These are phyloP conservation scores for Ophiostoma pallidulum DNA, from an alignment of 2,329 filamentous ascomycete genomes.

Conservation along the genomic window DNA sequence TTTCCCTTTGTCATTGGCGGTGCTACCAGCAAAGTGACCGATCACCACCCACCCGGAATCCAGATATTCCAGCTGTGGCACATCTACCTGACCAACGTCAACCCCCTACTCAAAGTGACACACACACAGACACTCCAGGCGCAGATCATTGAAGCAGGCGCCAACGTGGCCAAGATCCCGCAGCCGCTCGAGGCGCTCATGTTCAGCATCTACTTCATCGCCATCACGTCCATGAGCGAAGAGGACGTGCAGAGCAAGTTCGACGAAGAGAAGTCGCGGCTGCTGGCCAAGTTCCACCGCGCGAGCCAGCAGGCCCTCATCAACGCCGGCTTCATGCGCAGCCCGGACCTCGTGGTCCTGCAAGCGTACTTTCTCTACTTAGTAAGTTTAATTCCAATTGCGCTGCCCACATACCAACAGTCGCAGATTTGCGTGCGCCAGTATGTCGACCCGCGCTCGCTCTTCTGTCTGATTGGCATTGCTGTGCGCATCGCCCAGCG, in stretches of 20 bases:
- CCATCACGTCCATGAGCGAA: constrained; percentile 48
- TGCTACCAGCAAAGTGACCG: constrained; percentile 32
- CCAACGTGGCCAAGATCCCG: constrained; percentile 43
- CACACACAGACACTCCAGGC: constrained; percentile 57
- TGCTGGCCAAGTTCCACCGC: constrained; percentile 44
- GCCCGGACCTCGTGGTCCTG: constrained; percentile 53
- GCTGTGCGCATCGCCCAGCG: constrained; percentile 58
- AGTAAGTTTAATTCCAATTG: constrained; percentile 32
- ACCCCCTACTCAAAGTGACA: constrained; percentile 58
- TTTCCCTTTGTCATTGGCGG: constrained; percentile 49
- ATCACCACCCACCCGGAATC: constrained; percentile 43
- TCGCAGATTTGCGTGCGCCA: constrained; percentile 45
- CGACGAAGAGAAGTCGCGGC: constrained; percentile 39
- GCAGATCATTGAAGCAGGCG: constrained; percentile 53
- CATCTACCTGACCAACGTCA: constrained; percentile 59
- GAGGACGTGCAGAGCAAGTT: constrained; percentile 43
- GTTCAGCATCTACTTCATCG: constrained; percentile 55
- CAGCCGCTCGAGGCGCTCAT: constrained; percentile 55
- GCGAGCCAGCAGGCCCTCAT: constrained; percentile 56
- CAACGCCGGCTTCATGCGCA: constrained; percentile 57
- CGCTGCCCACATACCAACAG: constrained; percentile 21
- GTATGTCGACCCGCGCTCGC: constrained; percentile 49
- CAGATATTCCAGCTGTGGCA: constrained; percentile 60
- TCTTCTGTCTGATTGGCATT: constrained; percentile 54
- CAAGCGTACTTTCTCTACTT: constrained; percentile 61